phyloP scores from a whole-genome alignment of 495 filamentous ascomycete genomes.

The Saxophila tyrrhenica region DNA sequence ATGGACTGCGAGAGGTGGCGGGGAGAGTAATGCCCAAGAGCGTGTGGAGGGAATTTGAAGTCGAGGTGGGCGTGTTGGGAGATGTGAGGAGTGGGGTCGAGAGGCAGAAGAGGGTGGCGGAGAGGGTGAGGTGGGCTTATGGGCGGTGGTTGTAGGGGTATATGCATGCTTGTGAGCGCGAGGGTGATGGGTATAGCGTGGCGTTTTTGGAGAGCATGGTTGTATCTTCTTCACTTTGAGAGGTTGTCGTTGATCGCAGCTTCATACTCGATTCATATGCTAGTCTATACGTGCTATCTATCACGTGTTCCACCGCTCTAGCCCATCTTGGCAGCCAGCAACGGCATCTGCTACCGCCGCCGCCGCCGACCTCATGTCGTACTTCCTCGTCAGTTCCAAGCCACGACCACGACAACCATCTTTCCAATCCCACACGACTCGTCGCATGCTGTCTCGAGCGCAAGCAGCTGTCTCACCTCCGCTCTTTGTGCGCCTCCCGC shows the following conservation, averaged over 20 bases:
- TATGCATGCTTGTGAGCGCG: background rate
- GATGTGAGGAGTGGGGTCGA: conserved; percentile 62
- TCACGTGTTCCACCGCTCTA: no score
- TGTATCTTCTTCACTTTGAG: no score
- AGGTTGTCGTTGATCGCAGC: no score
- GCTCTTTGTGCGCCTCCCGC: background rate
- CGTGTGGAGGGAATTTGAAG: conserved; percentile 67
- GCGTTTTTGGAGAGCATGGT: no score
- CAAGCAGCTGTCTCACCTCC: background rate
- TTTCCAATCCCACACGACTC: background rate
- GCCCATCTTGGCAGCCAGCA: no score
- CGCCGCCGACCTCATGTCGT: no score
- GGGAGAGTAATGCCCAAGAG: conserved; percentile 51
- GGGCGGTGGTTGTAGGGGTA: conserved; percentile 51
- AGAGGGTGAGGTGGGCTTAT: conserved; percentile 82
- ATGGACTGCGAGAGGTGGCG: conserved; percentile 60
- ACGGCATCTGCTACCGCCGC: no score
- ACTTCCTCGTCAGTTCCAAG: no score
- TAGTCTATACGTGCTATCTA: no score
- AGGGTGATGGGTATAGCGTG: background rate
- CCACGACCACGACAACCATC: no score
- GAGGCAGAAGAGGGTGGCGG: conserved; percentile 61
- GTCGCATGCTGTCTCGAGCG: background rate
- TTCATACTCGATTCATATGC: no score
- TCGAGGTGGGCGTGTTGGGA: conserved; percentile 72